phyloP scores from a whole-genome alignment of 2,329 filamentous ascomycete genomes.

The Pezicula neosporulosa region DNA sequence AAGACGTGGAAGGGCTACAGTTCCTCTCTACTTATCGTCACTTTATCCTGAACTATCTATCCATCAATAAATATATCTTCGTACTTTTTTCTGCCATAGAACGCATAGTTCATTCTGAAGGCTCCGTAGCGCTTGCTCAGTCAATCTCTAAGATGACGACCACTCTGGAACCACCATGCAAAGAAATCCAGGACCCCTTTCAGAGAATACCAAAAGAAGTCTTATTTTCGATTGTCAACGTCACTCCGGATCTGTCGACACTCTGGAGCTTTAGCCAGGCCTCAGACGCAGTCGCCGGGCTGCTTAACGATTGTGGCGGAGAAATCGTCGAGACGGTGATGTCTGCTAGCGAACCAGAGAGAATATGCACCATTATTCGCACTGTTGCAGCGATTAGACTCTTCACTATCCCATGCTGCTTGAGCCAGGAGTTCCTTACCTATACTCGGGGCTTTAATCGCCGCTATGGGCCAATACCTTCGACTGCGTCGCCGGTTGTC shows the following conservation, averaged over 20 bases:
- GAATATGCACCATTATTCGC: not conserved
- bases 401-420: not conserved
- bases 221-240: not conserved
- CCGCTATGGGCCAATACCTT: too few relatives aligned
- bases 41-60: too few relatives aligned
- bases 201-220: not conserved
- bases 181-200: not conserved
- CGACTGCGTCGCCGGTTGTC: not conserved
- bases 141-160: too few relatives aligned
- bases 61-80: too few relatives aligned
- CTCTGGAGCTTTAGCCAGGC: not conserved
- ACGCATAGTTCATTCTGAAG: too few relatives aligned
- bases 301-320: not conserved
- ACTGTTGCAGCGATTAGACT: not conserved
- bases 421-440: not conserved
- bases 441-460: not conserved
- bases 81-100: too few relatives aligned
- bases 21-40: too few relatives aligned
- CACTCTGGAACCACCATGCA: too few relatives aligned
- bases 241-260: not conserved
- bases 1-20: too few relatives aligned
- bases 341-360: not conserved
- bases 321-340: constrained; percentile 2
- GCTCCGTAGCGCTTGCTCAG: too few relatives aligned
- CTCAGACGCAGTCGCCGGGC: not conserved